Evolutionary conservation across 331 rosid genomes (phyloP).

Genomic region (Arachis monticola): DNA sequence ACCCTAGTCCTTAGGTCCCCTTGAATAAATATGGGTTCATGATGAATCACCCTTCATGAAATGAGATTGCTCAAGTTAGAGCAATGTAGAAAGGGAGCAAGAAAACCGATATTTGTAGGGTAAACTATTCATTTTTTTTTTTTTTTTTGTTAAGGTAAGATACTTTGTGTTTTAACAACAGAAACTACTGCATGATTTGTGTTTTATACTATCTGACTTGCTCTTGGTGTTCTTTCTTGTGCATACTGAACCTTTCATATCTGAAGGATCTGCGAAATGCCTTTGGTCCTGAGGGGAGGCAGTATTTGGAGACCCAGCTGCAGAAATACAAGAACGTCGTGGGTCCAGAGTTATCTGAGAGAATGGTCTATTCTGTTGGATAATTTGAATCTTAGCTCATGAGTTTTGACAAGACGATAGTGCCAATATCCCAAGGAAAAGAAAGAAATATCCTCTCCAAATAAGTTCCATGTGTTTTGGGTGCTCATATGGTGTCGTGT

Average conservation of each 20-base stretch:
- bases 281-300: constrained; percentile 45
- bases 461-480: constrained; percentile 23
- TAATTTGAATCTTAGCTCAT: constrained; percentile 37
- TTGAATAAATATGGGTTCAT: background rate
- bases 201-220: constrained; percentile 19
- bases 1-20: background rate
- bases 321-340: constrained; percentile 66
- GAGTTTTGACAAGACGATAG: constrained; percentile 29
- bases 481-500: no score
- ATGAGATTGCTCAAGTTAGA: background rate
- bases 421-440: background rate
- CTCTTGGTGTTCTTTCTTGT: constrained; percentile 23
- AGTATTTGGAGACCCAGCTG: constrained; percentile 70
- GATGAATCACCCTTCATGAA: background rate
- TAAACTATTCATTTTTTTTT: constrained; percentile 13
- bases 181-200: constrained; percentile 3
- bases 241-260: constrained; percentile 14
- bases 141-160: background rate
- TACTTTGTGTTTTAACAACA: constrained; percentile 26
- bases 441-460: background rate
- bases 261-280: constrained; percentile 65
- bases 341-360: constrained; percentile 69
- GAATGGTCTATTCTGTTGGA: constrained; percentile 62
- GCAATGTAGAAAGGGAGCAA: background rate
- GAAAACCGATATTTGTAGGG: background rate